Percentiles rank a stretch among this genome's conserved stretches.
Conservation (phyloP, 129 eudicot species). For the Pittosporum tobira region DNA sequence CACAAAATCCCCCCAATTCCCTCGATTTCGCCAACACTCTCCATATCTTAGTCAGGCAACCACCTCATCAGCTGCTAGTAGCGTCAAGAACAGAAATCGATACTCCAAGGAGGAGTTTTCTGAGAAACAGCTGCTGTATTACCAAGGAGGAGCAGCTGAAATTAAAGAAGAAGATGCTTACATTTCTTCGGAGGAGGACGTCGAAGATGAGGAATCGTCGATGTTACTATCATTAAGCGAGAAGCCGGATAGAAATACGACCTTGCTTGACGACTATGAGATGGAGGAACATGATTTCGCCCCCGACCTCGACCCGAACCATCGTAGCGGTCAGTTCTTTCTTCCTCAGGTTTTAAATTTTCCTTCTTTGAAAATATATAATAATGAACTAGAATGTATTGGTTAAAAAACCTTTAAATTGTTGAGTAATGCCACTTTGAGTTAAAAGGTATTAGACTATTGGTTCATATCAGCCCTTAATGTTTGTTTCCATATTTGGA, state of each 20-base stretch:
- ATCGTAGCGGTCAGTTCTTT: conserved; percentile 62
- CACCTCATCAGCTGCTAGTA: too few relatives aligned
- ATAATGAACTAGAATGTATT: too few relatives aligned
- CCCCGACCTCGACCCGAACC: conserved; percentile 61
- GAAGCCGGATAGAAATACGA: conserved; percentile 49
- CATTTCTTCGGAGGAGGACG: conserved; percentile 1
- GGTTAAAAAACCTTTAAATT: too few relatives aligned
- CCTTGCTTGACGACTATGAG: conserved; percentile 76
- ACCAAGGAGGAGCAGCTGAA: neutral
- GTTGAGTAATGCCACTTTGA: neutral
- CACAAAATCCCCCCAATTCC: neutral
- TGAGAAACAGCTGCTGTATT: conserved; percentile 3
- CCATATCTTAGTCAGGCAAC: neutral
- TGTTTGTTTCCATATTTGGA: neutral
- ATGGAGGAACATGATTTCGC: conserved; percentile 51
- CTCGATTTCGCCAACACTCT: neutral
- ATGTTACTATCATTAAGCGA: conserved; percentile 35
- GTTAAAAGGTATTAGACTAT: neutral
- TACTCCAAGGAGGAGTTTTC: neutral
- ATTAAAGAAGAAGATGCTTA: conserved; percentile 12
- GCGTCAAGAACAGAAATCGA: too few relatives aligned
- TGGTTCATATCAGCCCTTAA: neutral
- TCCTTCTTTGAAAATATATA: too few relatives aligned
- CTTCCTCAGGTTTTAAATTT: neutral
- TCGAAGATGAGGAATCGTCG: conserved; percentile 20